Conservation (phyloP, 1,139 yeast genomes). For the Candida sanyaensis region DNA sequence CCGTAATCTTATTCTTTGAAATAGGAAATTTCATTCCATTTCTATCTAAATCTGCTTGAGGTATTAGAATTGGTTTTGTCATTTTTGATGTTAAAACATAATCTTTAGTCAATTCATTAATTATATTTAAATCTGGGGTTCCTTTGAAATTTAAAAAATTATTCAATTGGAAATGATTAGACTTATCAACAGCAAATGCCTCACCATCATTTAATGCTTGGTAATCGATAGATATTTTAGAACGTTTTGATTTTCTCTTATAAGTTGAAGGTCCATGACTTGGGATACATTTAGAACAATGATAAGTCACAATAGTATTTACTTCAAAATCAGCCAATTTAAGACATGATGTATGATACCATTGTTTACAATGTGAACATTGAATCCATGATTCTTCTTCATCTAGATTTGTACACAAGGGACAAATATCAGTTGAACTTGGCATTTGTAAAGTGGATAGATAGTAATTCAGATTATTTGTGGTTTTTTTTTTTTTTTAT, state of each 20-base stretch:
- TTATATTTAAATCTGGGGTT: conserved; percentile 16
- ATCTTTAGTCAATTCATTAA: conserved; percentile 33
- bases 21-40: conserved; percentile 44
- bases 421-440: conserved; percentile 17
- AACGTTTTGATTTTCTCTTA: conserved; percentile 59
- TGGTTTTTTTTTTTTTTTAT: no score
- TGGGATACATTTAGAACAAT: conserved; percentile 52
- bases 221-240: conserved; percentile 63
- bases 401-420: conserved; percentile 18
- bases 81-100: conserved; percentile 31
- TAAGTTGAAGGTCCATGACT: conserved; percentile 54
- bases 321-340: conserved; percentile 37
- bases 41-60: conserved; percentile 26
- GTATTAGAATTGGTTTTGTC: conserved; percentile 32
- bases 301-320: conserved; percentile 48
- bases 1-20: conserved; percentile 39
- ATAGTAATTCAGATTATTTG: no score
- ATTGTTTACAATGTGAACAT: conserved; percentile 59
- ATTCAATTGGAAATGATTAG: conserved; percentile 63
- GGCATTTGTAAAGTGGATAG: conserved; percentile 9
- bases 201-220: conserved; percentile 81
- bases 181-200: conserved; percentile 54
- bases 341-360: conserved; percentile 65
- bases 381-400: conserved; percentile 50
- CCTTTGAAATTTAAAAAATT: conserved; percentile 28